Evolutionary conservation across 2,329 filamentous ascomycete genomes (phyloP).

Genomic region (Penicillium oxalicum): DNA sequence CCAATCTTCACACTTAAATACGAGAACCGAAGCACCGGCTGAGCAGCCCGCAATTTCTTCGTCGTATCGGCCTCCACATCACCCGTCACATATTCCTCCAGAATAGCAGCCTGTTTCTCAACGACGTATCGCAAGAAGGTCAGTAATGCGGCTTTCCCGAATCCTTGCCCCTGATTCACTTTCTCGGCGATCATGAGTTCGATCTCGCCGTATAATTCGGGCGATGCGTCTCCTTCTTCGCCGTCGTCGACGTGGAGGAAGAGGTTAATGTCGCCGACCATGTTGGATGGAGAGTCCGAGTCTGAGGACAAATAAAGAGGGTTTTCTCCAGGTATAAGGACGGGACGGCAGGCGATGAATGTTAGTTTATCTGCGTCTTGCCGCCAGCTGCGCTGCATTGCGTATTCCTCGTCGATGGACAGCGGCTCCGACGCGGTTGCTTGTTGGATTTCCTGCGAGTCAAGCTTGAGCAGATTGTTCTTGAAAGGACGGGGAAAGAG

Average conservation of each 20-base stretch:
- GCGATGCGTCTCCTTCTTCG: conserved; percentile 34
- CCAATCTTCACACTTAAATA: conserved; percentile 60
- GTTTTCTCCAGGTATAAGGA: neutral
- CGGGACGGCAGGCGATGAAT: conserved; percentile 72
- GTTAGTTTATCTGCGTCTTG: conserved; percentile 79
- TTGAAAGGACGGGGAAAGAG: no score
- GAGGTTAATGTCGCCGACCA: conserved; percentile 74
- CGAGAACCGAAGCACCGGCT: conserved; percentile 15
- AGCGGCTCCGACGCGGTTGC: conserved; percentile 85
- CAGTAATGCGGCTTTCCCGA: conserved; percentile 60
- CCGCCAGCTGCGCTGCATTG: conserved; percentile 87
- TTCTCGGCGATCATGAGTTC: conserved; percentile 77
- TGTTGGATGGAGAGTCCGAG: conserved; percentile 50
- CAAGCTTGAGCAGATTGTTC: no score
- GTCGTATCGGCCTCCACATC: conserved; percentile 9
- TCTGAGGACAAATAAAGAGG: conserved; percentile 17
- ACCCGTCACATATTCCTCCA: conserved; percentile 48
- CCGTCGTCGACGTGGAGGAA: conserved; percentile 63
- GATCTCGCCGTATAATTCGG: conserved; percentile 59
- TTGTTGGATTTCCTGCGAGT: conserved; percentile 59
- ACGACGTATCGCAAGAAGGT: conserved; percentile 65
- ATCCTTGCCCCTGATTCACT: conserved; percentile 54
- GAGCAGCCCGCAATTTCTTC: conserved; percentile 2
- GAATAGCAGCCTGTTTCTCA: conserved; percentile 48
- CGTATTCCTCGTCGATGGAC: conserved; percentile 72